phyloP scores from a whole-genome alignment of 1,139 yeast species.

The Yamadazyma atlantica region DNA sequence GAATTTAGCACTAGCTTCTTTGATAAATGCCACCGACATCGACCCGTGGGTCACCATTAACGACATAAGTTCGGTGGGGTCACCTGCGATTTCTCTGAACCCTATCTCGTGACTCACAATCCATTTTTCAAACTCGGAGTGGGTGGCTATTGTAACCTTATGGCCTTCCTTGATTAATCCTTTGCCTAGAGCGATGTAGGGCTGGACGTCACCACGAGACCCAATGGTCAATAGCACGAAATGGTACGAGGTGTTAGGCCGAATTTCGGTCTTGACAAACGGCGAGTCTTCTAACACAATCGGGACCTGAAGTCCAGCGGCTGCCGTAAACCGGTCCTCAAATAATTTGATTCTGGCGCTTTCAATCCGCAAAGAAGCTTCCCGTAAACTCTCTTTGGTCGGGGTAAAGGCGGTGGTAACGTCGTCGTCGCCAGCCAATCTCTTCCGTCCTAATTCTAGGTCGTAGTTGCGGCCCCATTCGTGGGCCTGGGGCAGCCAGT shows the following conservation, averaged over 20 bases:
- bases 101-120: slow-evolving; percentile 62
- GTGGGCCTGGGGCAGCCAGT: slow-evolving; percentile 26
- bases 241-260: slow-evolving; percentile 52
- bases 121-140: slow-evolving; percentile 77
- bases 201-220: slow-evolving; percentile 95
- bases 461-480: slow-evolving; percentile 30
- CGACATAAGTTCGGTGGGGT: slow-evolving; percentile 89
- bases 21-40: slow-evolving; percentile 76
- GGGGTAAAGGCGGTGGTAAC: slow-evolving; percentile 6
- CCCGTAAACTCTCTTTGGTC: slow-evolving; percentile 14
- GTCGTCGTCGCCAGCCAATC: slow-evolving; percentile 14
- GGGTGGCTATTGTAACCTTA: slow-evolving; percentile 80
- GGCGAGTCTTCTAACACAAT: slow-evolving; percentile 67
- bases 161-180: slow-evolving; percentile 83
- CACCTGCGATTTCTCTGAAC: slow-evolving; percentile 81
- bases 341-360: slow-evolving; percentile 59
- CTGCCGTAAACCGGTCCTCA: slow-evolving; percentile 59
- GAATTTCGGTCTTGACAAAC: slow-evolving; percentile 48
- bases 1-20: slow-evolving; percentile 80
- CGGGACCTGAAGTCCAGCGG: slow-evolving; percentile 66
- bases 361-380: slow-evolving; percentile 29
- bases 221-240: slow-evolving; percentile 86
- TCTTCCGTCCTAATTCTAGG: slow-evolving; percentile 17
- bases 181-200: slow-evolving; percentile 85
- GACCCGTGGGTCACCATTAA: slow-evolving; percentile 91